Evolutionary conservation across 768 basidiomycete species (phyloP), one percentile per base, ranked within the genome.

Genomic region (Rhodotorula diobovata): DNA sequence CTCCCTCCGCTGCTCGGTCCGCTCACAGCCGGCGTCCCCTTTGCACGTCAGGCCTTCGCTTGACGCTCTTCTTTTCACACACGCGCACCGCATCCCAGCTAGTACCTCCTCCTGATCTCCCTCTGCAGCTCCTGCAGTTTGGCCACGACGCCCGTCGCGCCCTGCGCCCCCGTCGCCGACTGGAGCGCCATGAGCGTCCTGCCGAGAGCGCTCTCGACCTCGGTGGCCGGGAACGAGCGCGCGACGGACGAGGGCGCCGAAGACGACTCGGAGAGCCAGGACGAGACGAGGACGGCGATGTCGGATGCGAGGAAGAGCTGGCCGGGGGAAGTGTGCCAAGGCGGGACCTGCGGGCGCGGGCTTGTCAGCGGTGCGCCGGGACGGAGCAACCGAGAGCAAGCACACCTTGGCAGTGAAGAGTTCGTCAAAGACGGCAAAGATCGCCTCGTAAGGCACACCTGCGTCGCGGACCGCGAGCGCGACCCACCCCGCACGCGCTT

Each of bases 391-490:
- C 21, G 35, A n/a, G 41, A 0, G 23, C 28, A 11, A 35, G 53
- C 83, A 77, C 80, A 93, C 93, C 82, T 92, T 90, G 35, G 90
- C 90, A 79, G 92, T 89, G 72, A 90, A 90, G 85, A 92, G 89
- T 78, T 89, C 89, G 74, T 91, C 88, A 73, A 91, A 84, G 32
- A 89, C 86, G 75, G 91, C 89, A 86, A 92, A 95, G 63, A 94
- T 84, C 67, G 93, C 90, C 46, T 85, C 83, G 75, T 86, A 88
- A 16, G 90, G 88, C 34, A 94, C 88, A 4, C 89, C 87, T 64
- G 89, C 94, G 79, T 93, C 88, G 30, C 87, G 83, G 67, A 98
- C 81, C 66, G 90, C 84, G 57, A 87, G 84, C 12, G 91, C 85
- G 0, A 87, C 87, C 95, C 95, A 97, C 21, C 93, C 93, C 55